Conservation (phyloP, 495 filamentous ascomycete species). For the Elaphomyces granulatus region DNA sequence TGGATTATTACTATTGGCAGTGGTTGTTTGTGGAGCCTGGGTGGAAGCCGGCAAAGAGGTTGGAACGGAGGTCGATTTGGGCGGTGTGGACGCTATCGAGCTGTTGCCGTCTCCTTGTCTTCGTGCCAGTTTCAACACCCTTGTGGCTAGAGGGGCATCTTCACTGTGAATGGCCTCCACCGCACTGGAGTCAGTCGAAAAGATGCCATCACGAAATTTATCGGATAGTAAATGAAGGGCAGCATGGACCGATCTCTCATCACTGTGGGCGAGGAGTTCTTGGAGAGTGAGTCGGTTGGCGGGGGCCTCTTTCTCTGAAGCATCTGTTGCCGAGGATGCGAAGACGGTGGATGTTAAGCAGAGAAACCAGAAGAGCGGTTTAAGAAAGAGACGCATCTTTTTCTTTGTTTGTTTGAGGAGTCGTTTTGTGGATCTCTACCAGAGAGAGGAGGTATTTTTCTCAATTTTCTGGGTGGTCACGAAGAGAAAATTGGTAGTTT, state of each 20-base stretch:
- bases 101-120: conserved; percentile 12
- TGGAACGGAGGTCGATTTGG: conserved; percentile 1
- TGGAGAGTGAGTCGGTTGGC: conserved; percentile 14
- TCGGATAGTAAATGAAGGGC: conserved; percentile 34
- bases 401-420: not conserved
- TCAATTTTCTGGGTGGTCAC: no score
- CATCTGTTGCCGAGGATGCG: not conserved
- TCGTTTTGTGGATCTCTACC: no score
- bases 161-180: conserved; percentile 34
- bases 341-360: not conserved
- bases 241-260: conserved; percentile 31
- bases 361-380: not conserved
- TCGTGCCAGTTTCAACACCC: conserved; percentile 30
- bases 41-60: not conserved
- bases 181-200: conserved; percentile 29
- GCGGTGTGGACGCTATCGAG: not conserved
- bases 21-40: not conserved
- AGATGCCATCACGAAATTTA: conserved; percentile 40
- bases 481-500: no score
- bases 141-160: conserved; percentile 28
- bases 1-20: no score
- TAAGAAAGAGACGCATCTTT: no score
- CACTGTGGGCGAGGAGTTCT: conserved; percentile 26
- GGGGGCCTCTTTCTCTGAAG: not conserved
- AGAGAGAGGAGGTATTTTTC: no score